phyloP scores from a whole-genome alignment of 2,329 filamentous ascomycete species.

The Nemania sp. region DNA sequence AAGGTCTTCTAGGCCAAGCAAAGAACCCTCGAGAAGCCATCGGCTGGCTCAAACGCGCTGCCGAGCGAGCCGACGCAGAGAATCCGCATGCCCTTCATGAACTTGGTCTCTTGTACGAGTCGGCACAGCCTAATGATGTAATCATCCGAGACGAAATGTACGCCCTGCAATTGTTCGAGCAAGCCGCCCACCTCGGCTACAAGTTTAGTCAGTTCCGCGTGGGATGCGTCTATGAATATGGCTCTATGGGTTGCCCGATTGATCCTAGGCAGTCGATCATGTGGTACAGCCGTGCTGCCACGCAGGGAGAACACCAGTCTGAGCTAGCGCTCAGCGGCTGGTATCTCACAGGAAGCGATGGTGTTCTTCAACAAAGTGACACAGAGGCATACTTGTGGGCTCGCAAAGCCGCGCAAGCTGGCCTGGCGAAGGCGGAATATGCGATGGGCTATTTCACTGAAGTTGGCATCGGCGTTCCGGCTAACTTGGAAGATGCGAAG shows the following conservation, averaged over 20 bases:
- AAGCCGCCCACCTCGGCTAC: conserved; percentile 87
- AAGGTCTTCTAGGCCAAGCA: conserved; percentile 86
- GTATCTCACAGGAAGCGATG: conserved; percentile 91
- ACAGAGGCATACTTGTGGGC: conserved; percentile 98
- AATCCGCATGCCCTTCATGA: conserved; percentile 97
- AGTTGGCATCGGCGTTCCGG: conserved; percentile 84
- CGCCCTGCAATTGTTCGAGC: conserved; percentile 77
- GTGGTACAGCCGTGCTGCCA: conserved; percentile 91
- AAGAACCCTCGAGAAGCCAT: conserved; percentile 84
- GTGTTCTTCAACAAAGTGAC: conserved; percentile 87
- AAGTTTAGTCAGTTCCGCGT: conserved; percentile 93
- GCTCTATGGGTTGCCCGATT: conserved; percentile 77
- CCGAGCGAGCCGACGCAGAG: conserved; percentile 81
- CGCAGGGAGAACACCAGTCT: conserved; percentile 91
- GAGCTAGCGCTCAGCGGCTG: conserved; percentile 85
- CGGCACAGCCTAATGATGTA: conserved; percentile 67
- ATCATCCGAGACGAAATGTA: conserved; percentile 82
- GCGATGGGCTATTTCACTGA: conserved; percentile 98
- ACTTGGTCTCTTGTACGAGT: conserved; percentile 69
- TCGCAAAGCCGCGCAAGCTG: conserved; percentile 84
- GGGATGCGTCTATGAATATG: conserved; percentile 88
- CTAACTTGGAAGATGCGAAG: conserved; percentile 92
- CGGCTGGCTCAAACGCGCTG: conserved; percentile 89
- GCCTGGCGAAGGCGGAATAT: conserved; percentile 91
- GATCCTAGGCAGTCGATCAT: conserved; percentile 84